phyloP scores from a whole-genome alignment of 805 yeast species.

The Starmerella powellii region DNA sequence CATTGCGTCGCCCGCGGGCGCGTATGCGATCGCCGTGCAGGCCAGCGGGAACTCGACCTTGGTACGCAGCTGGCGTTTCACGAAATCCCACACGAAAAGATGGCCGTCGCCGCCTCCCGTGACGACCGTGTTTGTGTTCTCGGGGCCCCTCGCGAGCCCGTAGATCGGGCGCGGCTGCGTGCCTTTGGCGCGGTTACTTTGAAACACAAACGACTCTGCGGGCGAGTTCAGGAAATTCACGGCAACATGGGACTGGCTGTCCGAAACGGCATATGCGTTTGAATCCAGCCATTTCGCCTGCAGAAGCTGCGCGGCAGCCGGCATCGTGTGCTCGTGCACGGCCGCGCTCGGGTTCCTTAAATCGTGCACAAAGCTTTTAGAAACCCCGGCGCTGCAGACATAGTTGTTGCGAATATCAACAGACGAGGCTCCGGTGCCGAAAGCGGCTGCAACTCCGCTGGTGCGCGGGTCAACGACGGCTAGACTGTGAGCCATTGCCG shows the following conservation, averaged over 20 bases:
- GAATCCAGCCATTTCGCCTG: constrained; percentile 3
- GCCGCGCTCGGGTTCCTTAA: neutral
- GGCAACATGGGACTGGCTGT: constrained; percentile 9
- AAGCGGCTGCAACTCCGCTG: neutral
- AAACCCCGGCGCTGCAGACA: neutral
- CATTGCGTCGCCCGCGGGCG: constrained; percentile 3
- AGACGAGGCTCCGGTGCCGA: neutral
- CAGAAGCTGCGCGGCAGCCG: neutral
- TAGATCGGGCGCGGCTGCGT: constrained; percentile 10
- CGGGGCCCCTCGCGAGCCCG: constrained; percentile 2
- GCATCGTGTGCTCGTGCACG: neutral
- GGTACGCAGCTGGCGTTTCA: constrained; percentile 1
- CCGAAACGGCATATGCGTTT: constrained; percentile 9
- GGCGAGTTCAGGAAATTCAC: constrained; percentile 2
- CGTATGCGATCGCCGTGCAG: constrained; percentile 12
- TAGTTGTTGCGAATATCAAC: neutral
- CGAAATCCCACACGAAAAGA: constrained; percentile 11
- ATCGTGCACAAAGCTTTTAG: constrained; percentile 1
- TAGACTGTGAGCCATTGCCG: neutral
- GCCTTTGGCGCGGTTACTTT: constrained; percentile 3
- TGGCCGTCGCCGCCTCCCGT: constrained; percentile 14
- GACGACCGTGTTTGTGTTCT: neutral
- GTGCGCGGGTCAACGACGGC: neutral
- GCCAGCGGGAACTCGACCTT: constrained; percentile 8
- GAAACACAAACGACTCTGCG: constrained; percentile 6